Base-by-base conservation (phyloP, 768 basidiomycete genomes). In the Suillus lakei region DNA sequence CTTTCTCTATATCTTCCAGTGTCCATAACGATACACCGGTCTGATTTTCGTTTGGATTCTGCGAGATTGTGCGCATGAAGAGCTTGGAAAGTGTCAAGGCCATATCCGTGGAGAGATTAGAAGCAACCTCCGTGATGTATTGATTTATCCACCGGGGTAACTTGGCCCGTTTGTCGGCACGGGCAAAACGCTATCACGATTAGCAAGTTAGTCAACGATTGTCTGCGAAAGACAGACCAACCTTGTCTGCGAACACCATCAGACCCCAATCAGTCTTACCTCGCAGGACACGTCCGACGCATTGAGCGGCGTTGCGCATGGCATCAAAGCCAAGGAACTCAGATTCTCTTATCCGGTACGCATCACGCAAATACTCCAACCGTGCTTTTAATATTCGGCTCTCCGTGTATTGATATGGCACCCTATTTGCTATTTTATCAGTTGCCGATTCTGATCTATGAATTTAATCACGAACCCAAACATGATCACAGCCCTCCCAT, bases 231-330 rank as follows among this genome's bases (percentile, higher is more conserved):
- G 59, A 30, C 12, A 15, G n/a, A 70, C 74, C 54, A 38, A 96
- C 98, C 88, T 97, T 98, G 79, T 99, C 98, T 0, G 98, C 98
- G 76, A 99, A 99, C 13, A 99, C 89, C 98, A 99, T 99, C 72
- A 99, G 78, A 39, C 98, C 98, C 94, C 98, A 99, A 78, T 99
- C 98, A 4, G 98, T 99, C 82, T 99, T 99, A 68, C 98, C 98
- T 60, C 98, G 89, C 76, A 99, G 78, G 32, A 97, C 98, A 69
- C 98, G 95, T 30, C 98, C 98, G 9, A 99, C 97, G 77, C 98
- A 99, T 74, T 99, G 98, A 16, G 98, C 98, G 9, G 98, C 98
- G 73, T 98, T 99, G 63, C 98, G 89, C 95, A 99, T 99, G 15
- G 98, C 98, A 74, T 99, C 98, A 77, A 99, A 99, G 34, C 98